A percentile compares a stretch with the other conserved stretches of the same genome.
Conservation (phyloP, 495 filamentous ascomycete genomes). For the Penicillium verhagenii region DNA sequence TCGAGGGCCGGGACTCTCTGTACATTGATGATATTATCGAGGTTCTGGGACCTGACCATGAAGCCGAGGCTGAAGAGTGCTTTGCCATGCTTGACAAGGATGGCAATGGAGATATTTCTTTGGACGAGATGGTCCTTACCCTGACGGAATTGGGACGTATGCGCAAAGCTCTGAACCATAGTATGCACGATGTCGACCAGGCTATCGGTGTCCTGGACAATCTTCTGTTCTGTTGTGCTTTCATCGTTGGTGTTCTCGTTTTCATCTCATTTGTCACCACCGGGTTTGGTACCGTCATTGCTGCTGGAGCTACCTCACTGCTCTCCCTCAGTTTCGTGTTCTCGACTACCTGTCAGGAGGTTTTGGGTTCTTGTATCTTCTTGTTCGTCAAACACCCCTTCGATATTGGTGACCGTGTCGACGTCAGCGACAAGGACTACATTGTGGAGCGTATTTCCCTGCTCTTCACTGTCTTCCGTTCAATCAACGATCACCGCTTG, state of each 20-base stretch:
- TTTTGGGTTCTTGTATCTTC: constrained; percentile 95
- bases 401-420: constrained; percentile 92
- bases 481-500: constrained; percentile 74
- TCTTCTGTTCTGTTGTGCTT: constrained; percentile 73
- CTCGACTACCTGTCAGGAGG: constrained; percentile 84
- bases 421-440: constrained; percentile 68
- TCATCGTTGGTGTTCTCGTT: constrained; percentile 78
- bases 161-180: constrained; percentile 79
- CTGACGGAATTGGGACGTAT: constrained; percentile 79
- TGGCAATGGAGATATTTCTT: constrained; percentile 86
- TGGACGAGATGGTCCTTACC: constrained; percentile 93
- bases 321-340: constrained; percentile 95
- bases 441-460: constrained; percentile 92
- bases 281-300: constrained; percentile 80
- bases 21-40: constrained; percentile 80
- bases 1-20: constrained; percentile 79
- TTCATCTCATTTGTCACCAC: constrained; percentile 88
- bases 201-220: constrained; percentile 88
- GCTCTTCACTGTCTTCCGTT: constrained; percentile 89
- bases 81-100: constrained; percentile 80
- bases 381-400: constrained; percentile 95
- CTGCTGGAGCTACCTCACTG: constrained; percentile 92
- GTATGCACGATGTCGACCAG: constrained; percentile 96
- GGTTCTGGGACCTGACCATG: constrained; percentile 73
- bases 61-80: constrained; percentile 75